Conservation (phyloP, 352 stramenopile species). For the Pythium rishiriense region DNA sequence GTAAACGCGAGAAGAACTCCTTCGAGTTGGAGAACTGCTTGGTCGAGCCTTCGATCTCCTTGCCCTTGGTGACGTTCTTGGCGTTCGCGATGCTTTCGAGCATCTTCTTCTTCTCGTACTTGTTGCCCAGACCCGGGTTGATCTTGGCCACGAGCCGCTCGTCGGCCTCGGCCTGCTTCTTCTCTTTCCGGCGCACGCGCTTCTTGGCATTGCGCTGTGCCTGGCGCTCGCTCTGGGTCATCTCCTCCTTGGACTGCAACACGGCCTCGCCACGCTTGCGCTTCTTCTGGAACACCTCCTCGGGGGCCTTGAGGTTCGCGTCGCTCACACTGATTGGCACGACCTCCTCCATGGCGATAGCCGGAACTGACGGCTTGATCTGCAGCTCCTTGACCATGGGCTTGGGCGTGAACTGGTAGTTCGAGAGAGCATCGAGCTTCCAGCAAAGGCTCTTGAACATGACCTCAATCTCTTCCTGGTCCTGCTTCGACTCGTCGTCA, state of each 20-base stretch:
- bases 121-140: conserved; percentile 94
- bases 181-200: conserved; percentile 87
- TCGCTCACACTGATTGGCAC: conserved; percentile 84
- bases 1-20: conserved; percentile 81
- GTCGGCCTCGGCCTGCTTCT: conserved; percentile 88
- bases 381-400: conserved; percentile 91
- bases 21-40: conserved; percentile 89
- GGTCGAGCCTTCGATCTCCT: conserved; percentile 75
- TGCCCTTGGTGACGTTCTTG: conserved; percentile 87
- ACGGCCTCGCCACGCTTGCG: conserved; percentile 82
- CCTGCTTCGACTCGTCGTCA: conserved; percentile 90
- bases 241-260: conserved; percentile 83
- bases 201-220: conserved; percentile 90
- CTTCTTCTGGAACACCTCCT: conserved; percentile 88
- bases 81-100: conserved; percentile 74
- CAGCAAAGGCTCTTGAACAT: conserved; percentile 95
- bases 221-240: conserved; percentile 88
- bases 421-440: conserved; percentile 94
- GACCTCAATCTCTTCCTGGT: conserved; percentile 93
- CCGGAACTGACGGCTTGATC: conserved; percentile 78
- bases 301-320: conserved; percentile 78
- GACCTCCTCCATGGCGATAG: conserved; percentile 85
- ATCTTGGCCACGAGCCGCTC: conserved; percentile 93
- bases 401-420: conserved; percentile 95
- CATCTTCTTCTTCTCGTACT: conserved; percentile 95